A percentile compares a stretch with the other conserved stretches of the same genome.
Evolutionary conservation across 2,329 filamentous ascomycete genomes (phyloP).

Genomic region (Paraconiothyrium brasiliense): DNA sequence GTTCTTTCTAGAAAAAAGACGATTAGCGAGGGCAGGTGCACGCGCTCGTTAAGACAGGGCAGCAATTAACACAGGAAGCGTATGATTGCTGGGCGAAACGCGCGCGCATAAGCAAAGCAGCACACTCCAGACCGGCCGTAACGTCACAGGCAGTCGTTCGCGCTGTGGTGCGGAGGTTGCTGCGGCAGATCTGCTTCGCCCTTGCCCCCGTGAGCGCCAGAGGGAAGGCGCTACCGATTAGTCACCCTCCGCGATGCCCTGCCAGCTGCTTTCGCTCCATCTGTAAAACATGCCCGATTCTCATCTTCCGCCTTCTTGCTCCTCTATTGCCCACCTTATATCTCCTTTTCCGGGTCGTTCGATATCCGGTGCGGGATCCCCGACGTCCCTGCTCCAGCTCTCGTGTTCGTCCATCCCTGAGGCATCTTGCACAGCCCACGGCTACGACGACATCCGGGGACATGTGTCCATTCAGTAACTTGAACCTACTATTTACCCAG

Average conservation of each 20-base stretch:
- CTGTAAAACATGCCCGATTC: conserved; percentile 49
- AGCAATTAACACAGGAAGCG: conserved; percentile 13
- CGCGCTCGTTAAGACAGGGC: conserved; percentile 13
- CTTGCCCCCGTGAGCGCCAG: conserved; percentile 19
- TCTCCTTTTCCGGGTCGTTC: conserved; percentile 31
- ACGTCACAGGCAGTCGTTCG: conserved; percentile 29
- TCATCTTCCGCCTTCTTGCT: conserved; percentile 42
- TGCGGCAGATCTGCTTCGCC: conserved; percentile 42
- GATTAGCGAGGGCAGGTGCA: conserved; percentile 16
- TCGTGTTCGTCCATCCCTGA: conserved; percentile 9
- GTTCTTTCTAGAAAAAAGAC: conserved; percentile 14
- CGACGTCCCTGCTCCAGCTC: conserved; percentile 21
- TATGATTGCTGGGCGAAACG: conserved; percentile 30
- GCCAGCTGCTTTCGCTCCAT: conserved; percentile 35
- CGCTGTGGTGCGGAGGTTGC: conserved; percentile 36
- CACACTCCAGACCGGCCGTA: conserved; percentile 26
- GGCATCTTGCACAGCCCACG: conserved; percentile 8
- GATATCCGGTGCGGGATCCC: conserved; percentile 42
- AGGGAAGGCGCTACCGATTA: conserved; percentile 41
- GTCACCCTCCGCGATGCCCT: conserved; percentile 19
- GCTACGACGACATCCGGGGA: conserved; percentile 19
- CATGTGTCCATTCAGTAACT: conserved; percentile 50
- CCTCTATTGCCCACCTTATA: conserved; percentile 27
- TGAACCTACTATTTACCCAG: neutral
- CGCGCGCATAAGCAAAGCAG: conserved; percentile 26